phyloP scores from a whole-genome alignment of 805 yeast species.

The Yarrowia divulgata region DNA sequence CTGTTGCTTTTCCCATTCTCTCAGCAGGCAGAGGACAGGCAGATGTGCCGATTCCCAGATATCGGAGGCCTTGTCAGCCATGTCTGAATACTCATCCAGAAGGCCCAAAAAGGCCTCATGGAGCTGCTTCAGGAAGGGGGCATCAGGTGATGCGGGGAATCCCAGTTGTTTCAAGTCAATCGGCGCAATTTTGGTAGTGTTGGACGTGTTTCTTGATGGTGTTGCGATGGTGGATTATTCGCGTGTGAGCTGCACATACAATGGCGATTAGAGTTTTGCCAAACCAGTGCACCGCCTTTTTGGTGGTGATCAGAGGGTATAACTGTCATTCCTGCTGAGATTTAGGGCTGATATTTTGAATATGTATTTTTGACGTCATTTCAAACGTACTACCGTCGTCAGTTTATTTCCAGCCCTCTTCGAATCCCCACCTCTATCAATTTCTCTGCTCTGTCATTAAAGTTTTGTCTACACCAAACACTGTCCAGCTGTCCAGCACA shows the following conservation, averaged over 20 bases:
- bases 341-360: too few relatives aligned
- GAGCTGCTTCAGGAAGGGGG: neutral
- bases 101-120: too few relatives aligned
- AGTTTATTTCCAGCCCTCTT: too few relatives aligned
- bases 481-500: constrained; percentile 11
- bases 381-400: too few relatives aligned
- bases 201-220: neutral
- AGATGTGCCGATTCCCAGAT: constrained; percentile 1
- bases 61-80: neutral
- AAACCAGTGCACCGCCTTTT: too few relatives aligned
- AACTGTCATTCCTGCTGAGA: too few relatives aligned
- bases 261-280: too few relatives aligned
- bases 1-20: constrained; percentile 23
- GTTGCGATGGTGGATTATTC: constrained; percentile 3
- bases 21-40: neutral
- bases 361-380: too few relatives aligned
- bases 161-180: neutral
- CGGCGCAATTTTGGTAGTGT: neutral
- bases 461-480: neutral
- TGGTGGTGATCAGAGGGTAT: too few relatives aligned
- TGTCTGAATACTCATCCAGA: neutral
- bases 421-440: neutral
- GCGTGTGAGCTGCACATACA: neutral
- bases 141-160: constrained; percentile 5
- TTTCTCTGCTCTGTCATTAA: neutral